These are phyloP conservation scores for Ogataea methylovora DNA, from an alignment of 805 yeast species.

Conservation along the genomic window DNA sequence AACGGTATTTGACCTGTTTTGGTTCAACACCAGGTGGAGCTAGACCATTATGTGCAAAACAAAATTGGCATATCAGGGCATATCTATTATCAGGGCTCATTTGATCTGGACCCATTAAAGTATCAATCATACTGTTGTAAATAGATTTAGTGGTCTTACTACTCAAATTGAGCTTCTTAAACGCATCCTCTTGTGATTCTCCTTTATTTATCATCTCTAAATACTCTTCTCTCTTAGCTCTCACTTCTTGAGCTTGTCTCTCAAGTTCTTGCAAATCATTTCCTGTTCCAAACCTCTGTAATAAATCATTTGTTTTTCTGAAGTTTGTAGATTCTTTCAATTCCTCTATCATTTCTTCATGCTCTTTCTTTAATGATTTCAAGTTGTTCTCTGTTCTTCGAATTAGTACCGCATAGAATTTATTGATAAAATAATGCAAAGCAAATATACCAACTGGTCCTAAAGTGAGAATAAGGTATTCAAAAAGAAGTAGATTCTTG, in stretches of 20 bases:
- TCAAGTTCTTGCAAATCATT: conserved; percentile 34
- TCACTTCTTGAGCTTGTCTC: conserved; percentile 34
- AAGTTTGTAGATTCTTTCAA: conserved; percentile 54
- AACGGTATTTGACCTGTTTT: conserved; percentile 41
- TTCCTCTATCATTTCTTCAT: conserved; percentile 28
- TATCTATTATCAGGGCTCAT: conserved; percentile 49
- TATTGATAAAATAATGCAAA: conserved; percentile 8
- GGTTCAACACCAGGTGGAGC: conserved; percentile 67
- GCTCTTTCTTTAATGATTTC: conserved; percentile 23
- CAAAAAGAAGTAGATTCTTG: not conserved
- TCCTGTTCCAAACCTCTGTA: conserved; percentile 54
- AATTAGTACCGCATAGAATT: conserved; percentile 14
- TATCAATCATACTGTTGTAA: conserved; percentile 32
- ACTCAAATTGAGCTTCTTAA: conserved; percentile 8
- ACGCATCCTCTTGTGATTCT: conserved; percentile 3
- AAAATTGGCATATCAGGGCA: conserved; percentile 66
- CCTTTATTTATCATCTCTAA: conserved; percentile 27
- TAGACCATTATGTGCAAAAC: conserved; percentile 68
- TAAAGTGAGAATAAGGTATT: not conserved
- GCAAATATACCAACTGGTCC: conserved; percentile 10
- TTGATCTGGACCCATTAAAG: conserved; percentile 57
- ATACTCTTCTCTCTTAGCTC: conserved; percentile 30
- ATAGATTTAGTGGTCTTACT: conserved; percentile 21
- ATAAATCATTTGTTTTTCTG: conserved; percentile 64
- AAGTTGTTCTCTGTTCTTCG: conserved; percentile 13